Base-by-base conservation (phyloP, 164 flowering plant genomes). In the Nelumbo lutea region DNA sequence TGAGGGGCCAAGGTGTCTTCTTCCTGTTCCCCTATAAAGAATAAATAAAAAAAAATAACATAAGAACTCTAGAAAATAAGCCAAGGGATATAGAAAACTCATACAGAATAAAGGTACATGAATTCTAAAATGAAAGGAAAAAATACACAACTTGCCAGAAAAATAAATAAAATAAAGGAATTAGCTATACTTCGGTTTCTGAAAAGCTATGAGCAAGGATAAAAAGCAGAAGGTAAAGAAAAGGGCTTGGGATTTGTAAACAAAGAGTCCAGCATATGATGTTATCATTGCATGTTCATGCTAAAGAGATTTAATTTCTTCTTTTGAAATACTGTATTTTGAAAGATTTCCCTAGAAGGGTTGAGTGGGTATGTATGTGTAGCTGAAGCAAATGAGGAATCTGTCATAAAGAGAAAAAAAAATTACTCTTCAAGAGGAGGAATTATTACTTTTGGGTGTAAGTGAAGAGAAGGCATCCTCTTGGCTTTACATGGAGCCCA, bases 401-500 rank as follows among this genome's bases (percentile, higher is more conserved):
- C 71, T 67, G 52, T 27, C 63, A 56, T 67, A 7, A 15, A 68
- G 58, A 43, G 51, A 63, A 7, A 15, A 68, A 63, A 43, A 59
- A 63, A 42, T 1, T 43, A 42, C 9, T 57, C 46, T 63, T 63
- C 38, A 56, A 55, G 4, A 42, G 27, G 27, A 38, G 13, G 55
- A 46, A 70, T 53, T 42, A 64, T 56, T 40, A 64, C 55, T 27
- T 15, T 65, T 65, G 15, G 64, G 51, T n/a, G 50, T 27, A 47
- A n/a, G 39, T 52, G 43, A 47, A 44, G 59, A 42, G 27, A 27
- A 27, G 58, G 9, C 15, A 6, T 40, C 51, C 7, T 9, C 59
- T 40, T 11, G 50, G 63, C 15, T 63, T 27, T 42, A 38, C 47
- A 63, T 67, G 69, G 72, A 68, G 68, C 72, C 69, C 50, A 62